Evolutionary conservation across 75 land plant genomes (phyloP), one percentile per base, ranked within the genome.

Genomic region (Adiantum capillusveneris): DNA sequence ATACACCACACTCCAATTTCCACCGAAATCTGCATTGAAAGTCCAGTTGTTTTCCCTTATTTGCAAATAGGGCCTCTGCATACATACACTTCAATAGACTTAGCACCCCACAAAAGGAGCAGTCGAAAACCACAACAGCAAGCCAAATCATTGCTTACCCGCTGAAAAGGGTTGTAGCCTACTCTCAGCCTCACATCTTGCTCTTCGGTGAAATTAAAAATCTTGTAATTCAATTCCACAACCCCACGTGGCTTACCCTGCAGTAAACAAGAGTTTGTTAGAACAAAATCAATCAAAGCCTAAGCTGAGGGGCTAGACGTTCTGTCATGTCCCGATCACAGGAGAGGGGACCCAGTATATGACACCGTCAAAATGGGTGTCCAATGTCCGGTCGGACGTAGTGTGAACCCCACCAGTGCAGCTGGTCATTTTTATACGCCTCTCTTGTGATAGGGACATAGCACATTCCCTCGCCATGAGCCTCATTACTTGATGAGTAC

Each of bases 31-130:
- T 24, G 75, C 75, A 57, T 91, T 91, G 31, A 91, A 41, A 7
- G 93, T 80, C 97, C 97, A 91, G 53, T 84, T 91, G 59, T 87
- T 91, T 61, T 91, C 97, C 68, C 93, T 75, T 24, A 87, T 59
- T 65, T 91, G 97, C 24, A 87, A 22, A 29, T 87, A 91, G 26
- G 97, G 86, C 59, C 80, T 79, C 97, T 87, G 82, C 58, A 48
- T 14, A 26, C 24, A 20, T 45, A 42, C 25, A 31, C 44, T 2
- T 63, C n/a, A 31, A 25, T n/a, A 31, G 60, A 3, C 11, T 59
- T 59, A 14, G 13, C 6, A 55, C 29, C 14, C 3, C 29, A 55
- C 11, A 6, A 19, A 55, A 24, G 25, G 1, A 20, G 16, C 2
- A 17, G 28, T 18, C 39, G 36, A 22, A 13, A n/a, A n/a, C n/a